Evolutionary conservation across 805 yeast species (phyloP).

Genomic region (Kregervanrija delftensis): DNA sequence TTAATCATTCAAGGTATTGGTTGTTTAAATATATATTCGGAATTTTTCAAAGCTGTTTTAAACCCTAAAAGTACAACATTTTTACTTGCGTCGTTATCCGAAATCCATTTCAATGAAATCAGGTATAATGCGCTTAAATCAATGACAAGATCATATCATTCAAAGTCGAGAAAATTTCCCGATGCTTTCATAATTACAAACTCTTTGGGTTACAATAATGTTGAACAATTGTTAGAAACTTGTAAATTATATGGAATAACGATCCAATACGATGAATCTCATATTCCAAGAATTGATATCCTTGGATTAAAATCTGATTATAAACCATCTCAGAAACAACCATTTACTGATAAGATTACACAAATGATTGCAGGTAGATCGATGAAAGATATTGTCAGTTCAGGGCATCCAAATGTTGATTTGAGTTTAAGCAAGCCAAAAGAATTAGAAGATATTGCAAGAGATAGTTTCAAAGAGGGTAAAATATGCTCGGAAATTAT

Average conservation of each 20-base stretch:
- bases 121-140: constrained; percentile 67
- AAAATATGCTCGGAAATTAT: constrained; percentile 8
- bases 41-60: constrained; percentile 54
- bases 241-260: constrained; percentile 60
- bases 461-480: constrained; percentile 16
- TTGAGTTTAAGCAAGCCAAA: constrained; percentile 11
- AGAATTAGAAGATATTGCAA: constrained; percentile 16
- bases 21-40: constrained; percentile 50
- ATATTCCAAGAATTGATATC: constrained; percentile 31
- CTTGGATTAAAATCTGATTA: constrained; percentile 31
- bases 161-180: constrained; percentile 61
- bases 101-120: constrained; percentile 73
- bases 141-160: constrained; percentile 59
- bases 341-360: constrained; percentile 38
- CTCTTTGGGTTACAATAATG: constrained; percentile 62
- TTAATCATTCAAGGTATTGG: constrained; percentile 61
- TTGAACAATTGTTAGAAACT: constrained; percentile 45
- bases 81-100: constrained; percentile 65
- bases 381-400: constrained; percentile 32
- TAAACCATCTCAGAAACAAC: constrained; percentile 34
- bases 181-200: constrained; percentile 35
- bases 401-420: constrained; percentile 24
- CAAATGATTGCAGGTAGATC: constrained; percentile 26
- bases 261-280: constrained; percentile 24
- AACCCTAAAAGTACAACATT: constrained; percentile 47